Base-by-base conservation (phyloP, 192 early-diverging fungal genomes). In the Coemansia aciculifera region DNA sequence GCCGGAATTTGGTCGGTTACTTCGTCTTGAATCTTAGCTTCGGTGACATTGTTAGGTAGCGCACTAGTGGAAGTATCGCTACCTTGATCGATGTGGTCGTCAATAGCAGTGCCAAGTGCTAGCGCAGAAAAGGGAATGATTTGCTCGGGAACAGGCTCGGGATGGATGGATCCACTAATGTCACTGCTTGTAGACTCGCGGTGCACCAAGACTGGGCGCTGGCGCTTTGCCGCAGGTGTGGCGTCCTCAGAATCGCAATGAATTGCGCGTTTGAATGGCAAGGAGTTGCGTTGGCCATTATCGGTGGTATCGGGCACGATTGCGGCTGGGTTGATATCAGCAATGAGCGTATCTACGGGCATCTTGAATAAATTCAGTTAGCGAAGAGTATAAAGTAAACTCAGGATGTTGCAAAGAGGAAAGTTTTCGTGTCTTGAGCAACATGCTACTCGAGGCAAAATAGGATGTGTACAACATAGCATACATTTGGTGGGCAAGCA, bases 161-260 rank as follows among this genome's bases (percentile, higher is more conserved):
- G 29, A n/a, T 57, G 54, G 54, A 7, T 29, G 13, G 29, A 31
- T 17, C 12, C 31, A 17, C 15, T 32, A 32, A 34, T n/a, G 13
- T 57, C 54, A 29, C 54, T 57, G 29, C 54, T 8, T 32, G 54
- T 57, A 34, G 54, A 57, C 54, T 57, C 54, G 54, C 31, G 29
- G 29, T 57, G 54, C 54, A 57, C 31, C 29, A 57, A 32, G 54
- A 5, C 29, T 57, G 54, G 54, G 12, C 54, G 54, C 29, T 57
- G 54, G 2, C 54, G 54, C 54, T 57, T 57, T 34, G 54, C 54
- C 54, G 15, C 54, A 9, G 15, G 54, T 31, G 15, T 37, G 43
- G 5, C 12, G 5, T 63, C 21, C 3, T 63, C 24, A 27, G 40
- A 31, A 15, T 46, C 8, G 39, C 39, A n/a, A 17, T 46, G 15